Conservation (phyloP, 306 rosid species). For the Sophora flavescens region DNA sequence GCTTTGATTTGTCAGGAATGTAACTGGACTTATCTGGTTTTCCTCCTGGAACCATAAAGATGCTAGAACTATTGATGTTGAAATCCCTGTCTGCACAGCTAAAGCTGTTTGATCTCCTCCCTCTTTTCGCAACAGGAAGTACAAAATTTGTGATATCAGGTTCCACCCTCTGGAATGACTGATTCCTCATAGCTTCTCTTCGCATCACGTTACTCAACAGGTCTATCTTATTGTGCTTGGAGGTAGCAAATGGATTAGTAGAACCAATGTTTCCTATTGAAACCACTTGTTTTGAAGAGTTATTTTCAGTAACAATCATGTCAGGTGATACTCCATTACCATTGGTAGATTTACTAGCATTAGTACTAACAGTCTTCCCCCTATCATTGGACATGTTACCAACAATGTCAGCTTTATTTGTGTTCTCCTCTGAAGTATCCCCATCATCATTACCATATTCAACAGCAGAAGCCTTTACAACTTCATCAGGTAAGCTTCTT, state of each 20-base stretch:
- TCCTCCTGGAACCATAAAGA: conserved; percentile 35
- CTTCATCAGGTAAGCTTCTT: conserved; percentile 57
- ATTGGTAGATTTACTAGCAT: conserved; percentile 11
- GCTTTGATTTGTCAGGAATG: conserved; percentile 40
- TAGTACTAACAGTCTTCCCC: conserved; percentile 43
- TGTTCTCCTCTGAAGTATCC: conserved; percentile 46
- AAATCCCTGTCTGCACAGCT: conserved; percentile 40
- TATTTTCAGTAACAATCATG: conserved; percentile 26
- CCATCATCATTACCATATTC: conserved; percentile 47
- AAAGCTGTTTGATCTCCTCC: conserved; percentile 44
- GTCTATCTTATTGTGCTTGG: conserved; percentile 20
- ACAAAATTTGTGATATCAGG: conserved; percentile 8
- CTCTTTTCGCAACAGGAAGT: conserved; percentile 42
- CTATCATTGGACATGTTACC: conserved; percentile 37
- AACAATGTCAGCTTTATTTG: conserved; percentile 45
- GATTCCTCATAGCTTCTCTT: conserved; percentile 37
- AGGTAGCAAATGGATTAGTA: conserved; percentile 21
- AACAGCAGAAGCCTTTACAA: conserved; percentile 28
- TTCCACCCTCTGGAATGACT: background rate
- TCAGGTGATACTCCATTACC: conserved; percentile 33
- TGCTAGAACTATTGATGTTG: conserved; percentile 15
- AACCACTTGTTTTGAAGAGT: conserved; percentile 44
- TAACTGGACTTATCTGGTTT: conserved; percentile 48
- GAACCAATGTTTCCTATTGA: conserved; percentile 22
- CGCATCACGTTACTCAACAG: background rate